phyloP scores from a whole-genome alignment of 768 basidiomycete species.

The Termitomyces sp. region DNA sequence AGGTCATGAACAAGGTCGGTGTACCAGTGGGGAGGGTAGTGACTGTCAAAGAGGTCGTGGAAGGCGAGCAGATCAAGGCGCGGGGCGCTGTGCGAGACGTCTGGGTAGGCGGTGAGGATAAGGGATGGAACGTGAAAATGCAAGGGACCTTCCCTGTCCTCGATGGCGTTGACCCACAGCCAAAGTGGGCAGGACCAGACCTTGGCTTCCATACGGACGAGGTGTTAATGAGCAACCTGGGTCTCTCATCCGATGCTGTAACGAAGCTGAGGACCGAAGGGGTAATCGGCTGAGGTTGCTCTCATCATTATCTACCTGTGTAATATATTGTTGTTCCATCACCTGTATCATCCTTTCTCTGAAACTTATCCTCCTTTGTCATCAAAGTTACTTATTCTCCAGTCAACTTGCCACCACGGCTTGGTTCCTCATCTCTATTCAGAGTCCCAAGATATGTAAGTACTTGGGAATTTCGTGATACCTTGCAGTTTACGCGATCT shows the following conservation, averaged over 20 bases:
- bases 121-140: constrained; percentile 66
- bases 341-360: not conserved
- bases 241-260: constrained; percentile 34
- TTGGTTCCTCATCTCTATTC: not conserved
- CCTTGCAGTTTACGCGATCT: no score
- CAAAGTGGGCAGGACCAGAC: constrained; percentile 68
- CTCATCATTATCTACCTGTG: not conserved
- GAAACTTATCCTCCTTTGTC: not conserved
- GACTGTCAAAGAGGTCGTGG: constrained; percentile 60
- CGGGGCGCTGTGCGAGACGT: constrained; percentile 61
- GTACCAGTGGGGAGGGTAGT: constrained; percentile 66
- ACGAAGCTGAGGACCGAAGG: constrained; percentile 35
- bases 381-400: not conserved
- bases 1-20: constrained; percentile 44
- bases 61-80: constrained; percentile 51
- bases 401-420: not conserved
- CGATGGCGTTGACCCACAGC: constrained; percentile 53
- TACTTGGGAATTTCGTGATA: no score
- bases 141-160: constrained; percentile 60
- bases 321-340: not conserved
- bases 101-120: constrained; percentile 40
- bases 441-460: no score
- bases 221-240: constrained; percentile 42
- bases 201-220: constrained; percentile 59
- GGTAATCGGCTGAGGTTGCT: constrained; percentile 34